Evolutionary conservation across 225 moss, liverwort and hornwort species (phyloP).

Genomic region (Ulota crispa): DNA sequence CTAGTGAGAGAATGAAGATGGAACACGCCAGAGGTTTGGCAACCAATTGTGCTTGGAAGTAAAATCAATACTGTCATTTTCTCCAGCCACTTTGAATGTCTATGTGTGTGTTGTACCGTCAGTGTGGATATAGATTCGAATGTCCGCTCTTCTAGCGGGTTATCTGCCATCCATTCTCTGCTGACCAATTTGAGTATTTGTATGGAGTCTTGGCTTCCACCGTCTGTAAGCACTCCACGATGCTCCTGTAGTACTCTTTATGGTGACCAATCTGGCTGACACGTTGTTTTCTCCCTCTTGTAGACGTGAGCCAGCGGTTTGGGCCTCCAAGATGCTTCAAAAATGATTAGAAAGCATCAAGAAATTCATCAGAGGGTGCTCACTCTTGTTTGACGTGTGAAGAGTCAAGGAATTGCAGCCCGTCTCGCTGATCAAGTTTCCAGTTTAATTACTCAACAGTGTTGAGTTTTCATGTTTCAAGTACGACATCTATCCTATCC

Average conservation of each 20-base stretch:
- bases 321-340: background rate
- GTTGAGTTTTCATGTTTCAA: conserved; percentile 27
- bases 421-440: conserved; percentile 13
- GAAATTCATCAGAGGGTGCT: background rate
- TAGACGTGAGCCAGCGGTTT: conserved; percentile 8
- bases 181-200: background rate
- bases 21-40: background rate
- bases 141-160: background rate
- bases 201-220: background rate
- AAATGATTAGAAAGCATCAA: conserved; percentile 13
- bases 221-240: conserved; percentile 5
- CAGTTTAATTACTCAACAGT: background rate
- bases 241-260: background rate
- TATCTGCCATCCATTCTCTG: conserved; percentile 5
- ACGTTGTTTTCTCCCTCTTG: conserved; percentile 18
- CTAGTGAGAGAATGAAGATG: background rate
- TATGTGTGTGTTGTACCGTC: background rate
- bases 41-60: background rate
- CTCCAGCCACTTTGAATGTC: background rate
- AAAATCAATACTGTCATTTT: background rate
- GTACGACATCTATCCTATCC: conserved; percentile 16
- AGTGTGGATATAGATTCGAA: background rate
- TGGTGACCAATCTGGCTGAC: conserved; percentile 13
- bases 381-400: conserved; percentile 25
- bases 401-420: conserved; percentile 17